Conservation (phyloP, 495 filamentous ascomycete species). For the Hypoxylon crocopeplum region DNA sequence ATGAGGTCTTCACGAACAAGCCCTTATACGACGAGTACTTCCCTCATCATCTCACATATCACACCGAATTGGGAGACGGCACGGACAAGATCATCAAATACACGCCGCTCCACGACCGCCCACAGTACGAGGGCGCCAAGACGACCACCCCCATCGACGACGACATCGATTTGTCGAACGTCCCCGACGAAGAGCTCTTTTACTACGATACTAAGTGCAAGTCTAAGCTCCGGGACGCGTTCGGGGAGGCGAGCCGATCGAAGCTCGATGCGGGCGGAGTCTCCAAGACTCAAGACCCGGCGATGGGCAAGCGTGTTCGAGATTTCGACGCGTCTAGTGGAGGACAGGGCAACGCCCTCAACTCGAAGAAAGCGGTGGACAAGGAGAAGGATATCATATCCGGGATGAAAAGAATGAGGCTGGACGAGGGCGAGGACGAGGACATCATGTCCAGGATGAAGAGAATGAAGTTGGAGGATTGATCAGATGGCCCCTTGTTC, state of each 20-base stretch:
- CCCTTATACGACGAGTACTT: constrained; percentile 11
- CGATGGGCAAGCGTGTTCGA: not conserved
- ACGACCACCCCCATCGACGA: not conserved
- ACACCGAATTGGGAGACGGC: constrained; percentile 18
- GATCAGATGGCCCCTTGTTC: too few species aligned
- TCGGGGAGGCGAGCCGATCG: constrained; percentile 41
- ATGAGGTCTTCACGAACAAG: not conserved
- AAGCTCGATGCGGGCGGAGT: constrained; percentile 28
- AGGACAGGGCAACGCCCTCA: too few species aligned
- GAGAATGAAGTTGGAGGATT: constrained; percentile 8
- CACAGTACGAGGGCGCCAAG: not conserved
- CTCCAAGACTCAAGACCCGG: not conserved
- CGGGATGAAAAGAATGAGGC: not conserved
- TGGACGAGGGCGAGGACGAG: not conserved
- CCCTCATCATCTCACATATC: constrained; percentile 5
- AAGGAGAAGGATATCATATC: not conserved
- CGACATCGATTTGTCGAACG: not conserved
- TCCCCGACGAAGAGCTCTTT: constrained; percentile 16
- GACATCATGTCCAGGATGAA: constrained; percentile 6
- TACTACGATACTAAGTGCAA: constrained; percentile 43
- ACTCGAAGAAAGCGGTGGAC: not conserved
- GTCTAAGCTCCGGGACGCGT: constrained; percentile 45
- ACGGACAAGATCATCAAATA: constrained; percentile 9
- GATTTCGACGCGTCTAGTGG: constrained; percentile 13
- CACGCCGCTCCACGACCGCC: not conserved